These are phyloP conservation scores for Phoma herbarum DNA, from an alignment of 2,329 filamentous ascomycete genomes.

Conservation along the genomic window DNA sequence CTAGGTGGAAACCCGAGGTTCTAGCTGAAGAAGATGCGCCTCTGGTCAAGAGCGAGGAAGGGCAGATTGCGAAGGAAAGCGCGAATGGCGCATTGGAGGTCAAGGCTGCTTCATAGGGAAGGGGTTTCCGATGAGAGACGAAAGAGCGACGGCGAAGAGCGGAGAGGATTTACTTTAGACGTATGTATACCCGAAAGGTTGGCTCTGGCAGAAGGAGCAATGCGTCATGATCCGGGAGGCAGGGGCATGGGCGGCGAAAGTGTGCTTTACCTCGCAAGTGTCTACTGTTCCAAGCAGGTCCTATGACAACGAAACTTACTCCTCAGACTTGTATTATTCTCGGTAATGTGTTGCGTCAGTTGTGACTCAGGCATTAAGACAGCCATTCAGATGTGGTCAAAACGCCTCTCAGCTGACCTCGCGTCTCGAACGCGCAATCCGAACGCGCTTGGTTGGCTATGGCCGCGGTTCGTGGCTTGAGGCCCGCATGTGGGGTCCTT, in stretches of 20 bases:
- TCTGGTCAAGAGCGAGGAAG: conserved; percentile 35
- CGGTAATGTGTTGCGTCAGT: too few relatives aligned
- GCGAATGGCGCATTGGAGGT: conserved; percentile 43
- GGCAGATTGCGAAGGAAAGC: conserved; percentile 31
- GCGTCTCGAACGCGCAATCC: conserved; percentile 3
- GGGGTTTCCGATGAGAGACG: too few relatives aligned
- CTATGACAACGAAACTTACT: too few relatives aligned
- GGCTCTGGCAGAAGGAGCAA: neutral
- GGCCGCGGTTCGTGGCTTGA: neutral
- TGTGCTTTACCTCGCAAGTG: too few relatives aligned
- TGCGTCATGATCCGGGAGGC: neutral
- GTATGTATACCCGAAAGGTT: conserved; percentile 14
- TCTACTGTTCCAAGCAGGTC: too few relatives aligned
- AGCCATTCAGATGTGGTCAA: neutral
- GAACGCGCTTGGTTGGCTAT: conserved; percentile 4
- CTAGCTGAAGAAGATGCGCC: conserved; percentile 41
- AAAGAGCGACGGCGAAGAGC: neutral
- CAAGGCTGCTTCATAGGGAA: conserved; percentile 32
- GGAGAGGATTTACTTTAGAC: neutral
- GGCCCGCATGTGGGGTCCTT: neutral
- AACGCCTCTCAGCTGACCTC: conserved; percentile 15
- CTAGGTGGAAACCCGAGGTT: conserved; percentile 63
- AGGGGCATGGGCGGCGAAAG: neutral
- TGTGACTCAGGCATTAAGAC: neutral
- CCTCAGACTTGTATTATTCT: too few relatives aligned